Evolutionary conservation across 2,329 filamentous ascomycete species (phyloP).

Genomic region (Ophiostoma sp.): DNA sequence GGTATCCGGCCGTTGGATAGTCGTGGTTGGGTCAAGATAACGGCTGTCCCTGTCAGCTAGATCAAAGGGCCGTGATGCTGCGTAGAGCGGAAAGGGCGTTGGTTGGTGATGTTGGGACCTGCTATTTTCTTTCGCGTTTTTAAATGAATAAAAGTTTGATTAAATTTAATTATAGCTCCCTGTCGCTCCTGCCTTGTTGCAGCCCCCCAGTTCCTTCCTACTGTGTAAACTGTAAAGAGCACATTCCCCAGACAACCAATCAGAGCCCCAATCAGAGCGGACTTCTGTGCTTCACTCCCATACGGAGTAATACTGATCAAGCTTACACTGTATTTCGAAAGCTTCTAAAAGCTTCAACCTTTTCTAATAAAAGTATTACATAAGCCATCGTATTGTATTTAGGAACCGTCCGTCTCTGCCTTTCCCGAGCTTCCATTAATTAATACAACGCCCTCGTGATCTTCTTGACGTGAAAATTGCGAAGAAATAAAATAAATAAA

Average conservation of each 20-base stretch:
- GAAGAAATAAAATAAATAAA: not conserved
- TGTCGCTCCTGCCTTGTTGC: not conserved
- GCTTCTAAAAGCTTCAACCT: not conserved
- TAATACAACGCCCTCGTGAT: not conserved
- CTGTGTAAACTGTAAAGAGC: not conserved
- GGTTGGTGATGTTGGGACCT: slow-evolving; percentile 15
- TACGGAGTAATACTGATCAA: too few relatives aligned
- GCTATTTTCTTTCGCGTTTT: slow-evolving; percentile 24
- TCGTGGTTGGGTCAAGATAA: not conserved
- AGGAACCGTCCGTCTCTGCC: not conserved
- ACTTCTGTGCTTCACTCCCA: not conserved
- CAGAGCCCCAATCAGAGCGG: slow-evolving; percentile 6
- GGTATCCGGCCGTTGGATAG: not conserved
- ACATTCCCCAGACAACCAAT: not conserved
- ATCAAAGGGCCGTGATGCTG: slow-evolving; percentile 13
- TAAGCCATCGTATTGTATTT: slow-evolving; percentile 8
- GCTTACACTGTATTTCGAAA: not conserved
- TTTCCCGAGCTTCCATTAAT: not conserved
- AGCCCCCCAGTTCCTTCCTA: not conserved
- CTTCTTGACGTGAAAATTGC: not conserved
- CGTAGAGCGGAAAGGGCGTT: not conserved
- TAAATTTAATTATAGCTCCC: slow-evolving; percentile 17
- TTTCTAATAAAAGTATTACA: not conserved
- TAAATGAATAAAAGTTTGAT: slow-evolving; percentile 19
- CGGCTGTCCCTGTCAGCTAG: slow-evolving; percentile 7